Evolutionary conservation across 306 rosid genomes (phyloP).

Genomic region (Sphenostylis stenocarpa): DNA sequence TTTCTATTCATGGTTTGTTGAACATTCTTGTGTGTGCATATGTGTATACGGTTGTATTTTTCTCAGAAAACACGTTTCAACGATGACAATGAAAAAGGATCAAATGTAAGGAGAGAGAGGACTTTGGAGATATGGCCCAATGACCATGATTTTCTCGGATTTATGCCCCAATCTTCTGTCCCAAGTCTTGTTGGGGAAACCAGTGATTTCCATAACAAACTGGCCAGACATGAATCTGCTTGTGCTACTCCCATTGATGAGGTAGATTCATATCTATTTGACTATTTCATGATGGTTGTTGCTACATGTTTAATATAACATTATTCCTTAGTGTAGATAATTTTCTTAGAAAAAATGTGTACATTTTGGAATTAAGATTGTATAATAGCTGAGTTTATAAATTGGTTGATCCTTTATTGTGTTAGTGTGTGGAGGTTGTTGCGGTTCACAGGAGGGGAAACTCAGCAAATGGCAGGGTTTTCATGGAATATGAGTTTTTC

Average conservation of each 20-base stretch:
- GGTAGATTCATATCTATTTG: constrained; percentile 25
- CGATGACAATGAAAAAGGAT: constrained; percentile 20
- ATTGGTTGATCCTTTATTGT: constrained; percentile 18
- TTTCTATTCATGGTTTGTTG: neutral
- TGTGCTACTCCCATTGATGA: constrained; percentile 33
- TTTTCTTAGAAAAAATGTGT: neutral
- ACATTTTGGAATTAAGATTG: neutral
- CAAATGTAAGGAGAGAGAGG: constrained; percentile 30
- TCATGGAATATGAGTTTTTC: constrained; percentile 88
- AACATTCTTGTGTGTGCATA: neutral
- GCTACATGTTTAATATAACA: neutral
- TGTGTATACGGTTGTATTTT: neutral
- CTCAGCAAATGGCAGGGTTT: constrained; percentile 35
- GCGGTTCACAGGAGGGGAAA: constrained; percentile 72
- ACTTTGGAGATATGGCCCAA: constrained; percentile 29
- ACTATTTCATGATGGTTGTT: constrained; percentile 19
- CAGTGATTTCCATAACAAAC: constrained; percentile 30
- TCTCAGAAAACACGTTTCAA: constrained; percentile 58
- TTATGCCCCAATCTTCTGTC: constrained; percentile 22
- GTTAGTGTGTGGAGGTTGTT: constrained; percentile 61
- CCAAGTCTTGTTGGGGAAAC: constrained; percentile 25
- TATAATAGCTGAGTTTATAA: neutral
- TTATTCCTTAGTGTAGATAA: neutral
- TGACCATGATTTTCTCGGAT: constrained; percentile 43
- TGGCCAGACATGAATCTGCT: constrained; percentile 1